Conservation (phyloP, 164 flowering plant genomes). For the Magnolia officinalis region DNA sequence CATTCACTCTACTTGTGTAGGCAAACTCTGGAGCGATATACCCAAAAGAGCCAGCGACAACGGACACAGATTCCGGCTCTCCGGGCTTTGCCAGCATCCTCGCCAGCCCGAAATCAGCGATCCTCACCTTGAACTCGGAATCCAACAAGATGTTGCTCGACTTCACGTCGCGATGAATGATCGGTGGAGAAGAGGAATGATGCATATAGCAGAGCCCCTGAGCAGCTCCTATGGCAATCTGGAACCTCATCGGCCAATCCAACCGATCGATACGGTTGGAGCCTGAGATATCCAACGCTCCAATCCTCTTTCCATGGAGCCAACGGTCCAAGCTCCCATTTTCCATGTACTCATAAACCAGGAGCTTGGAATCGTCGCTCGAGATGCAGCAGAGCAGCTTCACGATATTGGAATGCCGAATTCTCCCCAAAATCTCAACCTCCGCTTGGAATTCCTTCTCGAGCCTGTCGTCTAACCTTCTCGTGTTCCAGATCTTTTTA, state of each 20-base stretch:
- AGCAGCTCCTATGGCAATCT: conserved; percentile 79
- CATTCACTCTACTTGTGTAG: conserved; percentile 56
- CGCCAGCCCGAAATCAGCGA: conserved; percentile 91
- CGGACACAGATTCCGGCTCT: conserved; percentile 55
- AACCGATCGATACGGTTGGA: conserved; percentile 23
- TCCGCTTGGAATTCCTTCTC: conserved; percentile 72
- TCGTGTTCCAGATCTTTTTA: conserved; percentile 57
- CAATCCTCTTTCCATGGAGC: conserved; percentile 52
- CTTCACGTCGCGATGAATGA: conserved; percentile 83
- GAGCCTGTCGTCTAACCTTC: conserved; percentile 32
- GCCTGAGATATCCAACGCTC: conserved; percentile 9
- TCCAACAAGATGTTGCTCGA: conserved; percentile 84
- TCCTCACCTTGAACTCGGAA: conserved; percentile 55
- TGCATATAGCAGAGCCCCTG: conserved; percentile 89
- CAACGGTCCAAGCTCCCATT: conserved; percentile 70
- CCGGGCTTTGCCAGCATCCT: conserved; percentile 49
- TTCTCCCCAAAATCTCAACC: conserved; percentile 58
- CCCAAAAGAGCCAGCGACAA: conserved; percentile 80
- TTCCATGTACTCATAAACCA: conserved; percentile 87
- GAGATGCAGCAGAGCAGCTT: conserved; percentile 77
- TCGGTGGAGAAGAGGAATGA: conserved; percentile 67
- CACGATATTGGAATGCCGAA: conserved; percentile 73
- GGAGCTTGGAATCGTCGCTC: conserved; percentile 60
- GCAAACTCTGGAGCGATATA: conserved; percentile 92
- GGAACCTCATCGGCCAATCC: conserved; percentile 72